A percentile compares a stretch with the other conserved stretches of the same genome.
These are phyloP conservation scores for Heritiera littoralis DNA, from an alignment of 345 rosid genomes.

Conservation along the genomic window DNA sequence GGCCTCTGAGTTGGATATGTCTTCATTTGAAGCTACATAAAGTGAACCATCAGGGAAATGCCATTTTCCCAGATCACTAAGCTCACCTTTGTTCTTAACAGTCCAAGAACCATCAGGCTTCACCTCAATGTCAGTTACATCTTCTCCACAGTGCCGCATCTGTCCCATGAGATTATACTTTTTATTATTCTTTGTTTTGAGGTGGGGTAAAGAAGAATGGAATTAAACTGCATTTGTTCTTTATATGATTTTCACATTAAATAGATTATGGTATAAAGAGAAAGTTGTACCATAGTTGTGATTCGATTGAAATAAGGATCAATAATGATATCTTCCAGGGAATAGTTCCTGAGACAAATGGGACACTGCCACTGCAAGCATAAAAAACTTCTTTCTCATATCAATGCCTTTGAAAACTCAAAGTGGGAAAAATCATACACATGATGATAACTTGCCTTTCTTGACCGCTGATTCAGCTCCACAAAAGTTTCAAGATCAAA, in stretches of 20 bases:
- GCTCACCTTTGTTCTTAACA: constrained; percentile 32
- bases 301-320: constrained; percentile 90
- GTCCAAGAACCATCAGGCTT: constrained; percentile 48
- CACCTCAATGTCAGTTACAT: constrained; percentile 41
- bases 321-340: constrained; percentile 71
- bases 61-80: constrained; percentile 35
- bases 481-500: constrained; percentile 92
- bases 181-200: neutral
- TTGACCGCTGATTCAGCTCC: constrained; percentile 87
- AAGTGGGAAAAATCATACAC: neutral
- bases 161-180: constrained; percentile 14
- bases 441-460: constrained; percentile 63
- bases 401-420: neutral
- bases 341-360: constrained; percentile 80
- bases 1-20: constrained; percentile 13
- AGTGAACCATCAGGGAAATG: constrained; percentile 38
- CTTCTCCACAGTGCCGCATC: constrained; percentile 42
- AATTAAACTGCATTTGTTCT: neutral
- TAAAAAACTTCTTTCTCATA: constrained; percentile 25
- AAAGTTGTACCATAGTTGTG: constrained; percentile 56
- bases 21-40: constrained; percentile 14
- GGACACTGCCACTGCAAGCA: constrained; percentile 96
- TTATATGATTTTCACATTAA: neutral
- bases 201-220: constrained; percentile 10
- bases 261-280: neutral